Evolutionary conservation across 2,329 filamentous ascomycete genomes (phyloP), one percentile per base, ranked within the genome.

Genomic region (Aquanectria penicillioides): DNA sequence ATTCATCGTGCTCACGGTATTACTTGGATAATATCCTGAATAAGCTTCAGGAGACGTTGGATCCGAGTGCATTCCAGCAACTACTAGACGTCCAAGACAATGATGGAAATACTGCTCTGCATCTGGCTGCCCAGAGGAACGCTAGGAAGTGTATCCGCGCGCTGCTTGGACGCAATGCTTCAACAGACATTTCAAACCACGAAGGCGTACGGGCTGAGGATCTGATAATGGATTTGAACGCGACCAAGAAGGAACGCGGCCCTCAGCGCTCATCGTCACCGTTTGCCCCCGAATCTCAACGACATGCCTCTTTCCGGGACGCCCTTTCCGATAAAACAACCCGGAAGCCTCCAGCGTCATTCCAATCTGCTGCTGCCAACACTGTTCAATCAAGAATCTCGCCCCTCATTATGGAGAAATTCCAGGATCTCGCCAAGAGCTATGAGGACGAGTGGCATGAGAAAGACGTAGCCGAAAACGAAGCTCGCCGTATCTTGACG

Each of bases 11-110:
- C 70, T 93, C 94, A 26, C 86, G 93, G 28, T 98, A 98, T 75
- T 99, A 99, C 76, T 86, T 97, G 26, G 94, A 98, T 74, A 90
- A 90, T 64, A 89, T 98, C 61, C 83, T 98, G 53, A 94, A 96
- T 75, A 93, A 90, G 74, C 86, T 99, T 59, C 87, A 89, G 61
- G 92, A 96, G 69, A 87, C 88, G 1, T 87, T 91, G 66, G 87
- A 92, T 5, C 89, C 89, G 8, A 86, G 89, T 54, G 88, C 92
- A 54, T 87, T 98, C 43, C 91, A 93, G 60, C 82, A 87, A 43
- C 78, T 98, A 10, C 80, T 99, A 10, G 93, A 97, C 68, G 84
- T 88, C 8, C 91, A 93, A 71, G 94, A 99, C 74, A 81, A 89
- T 23, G 89, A 93, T 34, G 94, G 94, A 34, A 96, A 99, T 73